These are phyloP conservation scores for Ajuga reptans DNA, from an alignment of 305 asterid genomes.

Conservation along the genomic window DNA sequence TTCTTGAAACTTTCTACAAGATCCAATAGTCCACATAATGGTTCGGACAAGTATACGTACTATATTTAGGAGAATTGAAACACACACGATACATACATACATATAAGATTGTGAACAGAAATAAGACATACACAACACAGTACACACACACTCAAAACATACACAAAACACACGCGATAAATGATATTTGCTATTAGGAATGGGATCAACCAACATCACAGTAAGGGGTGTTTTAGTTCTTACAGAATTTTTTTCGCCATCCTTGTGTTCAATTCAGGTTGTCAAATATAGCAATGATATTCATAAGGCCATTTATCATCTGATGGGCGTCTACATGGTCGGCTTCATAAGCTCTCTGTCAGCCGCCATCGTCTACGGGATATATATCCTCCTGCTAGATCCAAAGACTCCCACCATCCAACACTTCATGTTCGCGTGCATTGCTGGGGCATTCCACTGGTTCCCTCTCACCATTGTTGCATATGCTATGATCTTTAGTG, in stretches of 20 bases:
- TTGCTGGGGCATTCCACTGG: conserved; percentile 75
- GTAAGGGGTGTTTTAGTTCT: no score
- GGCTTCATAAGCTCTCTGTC: conserved; percentile 54
- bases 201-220: no score
- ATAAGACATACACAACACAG: no score
- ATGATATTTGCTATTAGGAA: no score
- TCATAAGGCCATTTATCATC: conserved; percentile 34
- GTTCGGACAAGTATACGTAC: no score
- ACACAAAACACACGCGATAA: no score
- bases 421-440: conserved; percentile 47
- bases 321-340: conserved; percentile 54
- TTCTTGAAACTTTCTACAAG: no score
- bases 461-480: conserved; percentile 59
- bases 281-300: conserved; percentile 19
- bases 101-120: no score
- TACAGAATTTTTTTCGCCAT: background rate
- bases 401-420: conserved; percentile 35
- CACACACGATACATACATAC: no score
- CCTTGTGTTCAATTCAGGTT: conserved; percentile 29
- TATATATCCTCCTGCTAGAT: conserved; percentile 29
- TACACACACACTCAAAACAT: no score
- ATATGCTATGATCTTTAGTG: conserved; percentile 33
- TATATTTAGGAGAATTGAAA: no score
- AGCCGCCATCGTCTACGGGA: conserved; percentile 47
- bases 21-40: no score